Percentiles rank a stretch among this genome's conserved stretches.
Conservation (phyloP, 2,329 filamentous ascomycete genomes). For the Alternaria dauci region DNA sequence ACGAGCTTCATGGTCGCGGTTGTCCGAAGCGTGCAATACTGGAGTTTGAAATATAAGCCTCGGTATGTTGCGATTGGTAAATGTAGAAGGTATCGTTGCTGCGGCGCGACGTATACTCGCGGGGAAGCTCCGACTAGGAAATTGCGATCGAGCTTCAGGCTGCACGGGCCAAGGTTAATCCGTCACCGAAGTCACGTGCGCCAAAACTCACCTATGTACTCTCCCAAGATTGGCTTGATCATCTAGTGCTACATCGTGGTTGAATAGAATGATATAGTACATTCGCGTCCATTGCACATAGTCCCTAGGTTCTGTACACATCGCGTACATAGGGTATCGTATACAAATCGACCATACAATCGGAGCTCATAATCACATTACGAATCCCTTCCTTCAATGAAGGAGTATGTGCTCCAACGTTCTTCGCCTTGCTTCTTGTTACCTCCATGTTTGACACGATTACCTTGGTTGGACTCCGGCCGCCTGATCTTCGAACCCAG, state of each 20-base stretch:
- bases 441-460: background rate
- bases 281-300: no score
- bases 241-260: background rate
- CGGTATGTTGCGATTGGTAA: background rate
- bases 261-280: background rate
- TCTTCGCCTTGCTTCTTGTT: background rate
- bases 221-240: background rate
- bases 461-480: background rate
- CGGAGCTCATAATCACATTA: background rate
- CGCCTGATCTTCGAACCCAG: background rate
- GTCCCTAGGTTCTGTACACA: background rate
- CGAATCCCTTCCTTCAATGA: background rate
- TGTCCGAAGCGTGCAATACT: slow-evolving; percentile 1
- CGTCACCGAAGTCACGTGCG: slow-evolving; percentile 23
- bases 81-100: slow-evolving; percentile 13
- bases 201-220: background rate
- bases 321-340: background rate
- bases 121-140: slow-evolving; percentile 34
- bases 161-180: slow-evolving; percentile 24
- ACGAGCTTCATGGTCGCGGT: slow-evolving; percentile 48
- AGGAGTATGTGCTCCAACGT: slow-evolving; percentile 7
- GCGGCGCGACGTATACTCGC: slow-evolving; percentile 27
- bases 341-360: background rate
- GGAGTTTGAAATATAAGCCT: background rate
- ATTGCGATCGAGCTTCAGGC: slow-evolving; percentile 35